A percentile compares a stretch with the other conserved stretches of the same genome.
These are phyloP conservation scores for Hyphopichia homilentoma DNA, from an alignment of 805 yeast species.

Conservation along the genomic window DNA sequence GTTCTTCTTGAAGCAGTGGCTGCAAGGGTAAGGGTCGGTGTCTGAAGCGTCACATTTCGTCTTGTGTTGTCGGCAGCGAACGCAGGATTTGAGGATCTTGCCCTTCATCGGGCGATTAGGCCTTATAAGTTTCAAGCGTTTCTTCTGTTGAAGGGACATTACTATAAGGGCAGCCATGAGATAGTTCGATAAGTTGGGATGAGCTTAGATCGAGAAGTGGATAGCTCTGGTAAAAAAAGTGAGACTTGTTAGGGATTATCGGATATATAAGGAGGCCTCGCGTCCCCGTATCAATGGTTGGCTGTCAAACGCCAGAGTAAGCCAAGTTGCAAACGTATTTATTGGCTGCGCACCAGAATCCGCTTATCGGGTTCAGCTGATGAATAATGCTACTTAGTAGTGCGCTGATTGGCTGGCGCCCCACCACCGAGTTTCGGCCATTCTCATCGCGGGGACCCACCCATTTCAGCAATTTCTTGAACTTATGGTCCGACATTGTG, in stretches of 20 bases:
- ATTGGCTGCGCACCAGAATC: not conserved
- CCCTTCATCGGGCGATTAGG: conserved; percentile 5
- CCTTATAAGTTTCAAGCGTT: conserved; percentile 10
- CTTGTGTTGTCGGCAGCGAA: conserved; percentile 62
- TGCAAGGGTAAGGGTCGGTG: conserved; percentile 54
- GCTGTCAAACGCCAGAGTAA: not conserved
- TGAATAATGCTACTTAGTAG: not conserved
- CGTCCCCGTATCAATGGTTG: not conserved
- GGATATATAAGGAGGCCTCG: not conserved
- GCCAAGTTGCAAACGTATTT: conserved; percentile 1
- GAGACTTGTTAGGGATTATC: not conserved
- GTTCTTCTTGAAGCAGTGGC: conserved; percentile 51
- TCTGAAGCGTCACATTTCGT: conserved; percentile 58
- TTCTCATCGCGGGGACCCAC: too few relatives aligned
- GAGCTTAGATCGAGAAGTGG: too few relatives aligned
- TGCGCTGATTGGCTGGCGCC: conserved; percentile 2
- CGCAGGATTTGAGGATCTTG: conserved; percentile 50
- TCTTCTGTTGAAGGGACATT: conserved; percentile 13
- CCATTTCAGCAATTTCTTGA: too few relatives aligned
- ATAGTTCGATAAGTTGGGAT: too few relatives aligned
- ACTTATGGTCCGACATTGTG: too few relatives aligned
- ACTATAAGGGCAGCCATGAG: conserved; percentile 3
- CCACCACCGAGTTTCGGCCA: conserved; percentile 6
- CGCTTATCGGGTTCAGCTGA: conserved; percentile 3
- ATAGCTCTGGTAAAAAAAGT: too few relatives aligned